These are phyloP conservation scores for Candida methanosorbosa DNA, from an alignment of 805 yeast genomes.

Conservation along the genomic window DNA sequence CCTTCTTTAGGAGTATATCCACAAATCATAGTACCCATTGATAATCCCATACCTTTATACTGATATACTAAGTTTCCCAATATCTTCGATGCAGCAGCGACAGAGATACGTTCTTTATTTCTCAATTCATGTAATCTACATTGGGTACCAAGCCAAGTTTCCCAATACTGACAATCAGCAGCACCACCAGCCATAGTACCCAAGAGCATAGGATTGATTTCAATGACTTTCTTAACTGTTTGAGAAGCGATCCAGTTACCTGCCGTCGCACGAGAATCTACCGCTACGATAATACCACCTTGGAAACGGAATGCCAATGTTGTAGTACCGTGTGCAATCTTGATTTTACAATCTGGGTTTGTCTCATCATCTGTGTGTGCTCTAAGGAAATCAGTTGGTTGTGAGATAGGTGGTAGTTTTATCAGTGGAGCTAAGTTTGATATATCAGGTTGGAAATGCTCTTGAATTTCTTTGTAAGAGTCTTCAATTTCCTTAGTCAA, in stretches of 20 bases:
- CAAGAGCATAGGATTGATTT: slow-evolving; percentile 87
- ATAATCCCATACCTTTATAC: slow-evolving; percentile 96
- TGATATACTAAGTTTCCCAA: slow-evolving; percentile 82
- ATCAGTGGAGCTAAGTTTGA: slow-evolving; percentile 47
- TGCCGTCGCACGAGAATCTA: slow-evolving; percentile 96
- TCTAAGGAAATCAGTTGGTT: slow-evolving; percentile 86
- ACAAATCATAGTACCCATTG: slow-evolving; percentile 99
- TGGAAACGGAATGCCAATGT: slow-evolving; percentile 93
- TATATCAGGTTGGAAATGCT: slow-evolving; percentile 6
- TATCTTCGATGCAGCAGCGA: slow-evolving; percentile 94
- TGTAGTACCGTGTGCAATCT: slow-evolving; percentile 98
- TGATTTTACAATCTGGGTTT: slow-evolving; percentile 91
- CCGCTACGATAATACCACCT: slow-evolving; percentile 94
- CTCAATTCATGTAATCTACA: slow-evolving; percentile 92
- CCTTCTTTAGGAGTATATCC: slow-evolving; percentile 95
- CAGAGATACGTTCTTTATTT: slow-evolving; percentile 90
- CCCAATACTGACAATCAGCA: slow-evolving; percentile 99
- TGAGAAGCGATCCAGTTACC: slow-evolving; percentile 98
- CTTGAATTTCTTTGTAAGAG: slow-evolving; percentile 8
- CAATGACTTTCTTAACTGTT: slow-evolving; percentile 94
- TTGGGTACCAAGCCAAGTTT: slow-evolving; percentile 96
- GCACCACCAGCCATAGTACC: slow-evolving; percentile 99
- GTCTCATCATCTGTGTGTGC: slow-evolving; percentile 96
- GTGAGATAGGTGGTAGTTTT: slow-evolving; percentile 72
- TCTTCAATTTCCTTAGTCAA: slow-evolving; percentile 16